These are phyloP conservation scores for Graphilbum sp. DNA, from an alignment of 2,329 filamentous ascomycete species.

Conservation along the genomic window DNA sequence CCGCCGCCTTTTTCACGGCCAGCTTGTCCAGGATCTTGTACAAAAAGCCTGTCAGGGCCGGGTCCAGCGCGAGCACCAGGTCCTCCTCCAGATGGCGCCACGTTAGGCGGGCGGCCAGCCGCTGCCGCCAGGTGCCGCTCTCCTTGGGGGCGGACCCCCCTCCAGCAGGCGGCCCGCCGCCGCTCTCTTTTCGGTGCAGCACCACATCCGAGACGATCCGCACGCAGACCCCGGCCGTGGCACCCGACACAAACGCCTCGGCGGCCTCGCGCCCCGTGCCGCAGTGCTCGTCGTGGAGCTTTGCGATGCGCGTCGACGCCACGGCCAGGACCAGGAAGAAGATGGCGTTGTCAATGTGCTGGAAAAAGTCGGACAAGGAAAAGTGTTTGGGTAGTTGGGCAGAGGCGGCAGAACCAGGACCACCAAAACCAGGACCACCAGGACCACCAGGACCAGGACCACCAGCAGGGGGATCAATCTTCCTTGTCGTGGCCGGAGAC, in stretches of 20 bases:
- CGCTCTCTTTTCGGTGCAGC: not conserved
- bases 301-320: not conserved
- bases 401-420: not conserved
- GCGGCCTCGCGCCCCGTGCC: not conserved
- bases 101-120: not conserved
- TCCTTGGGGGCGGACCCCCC: not conserved
- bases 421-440: not conserved
- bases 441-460: not conserved
- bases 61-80: constrained; percentile 1
- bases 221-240: not conserved
- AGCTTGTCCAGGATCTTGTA: not conserved
- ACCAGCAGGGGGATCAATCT: not conserved
- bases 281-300: not conserved
- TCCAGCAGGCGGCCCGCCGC: not conserved
- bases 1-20: not conserved
- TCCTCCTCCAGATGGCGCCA: not conserved
- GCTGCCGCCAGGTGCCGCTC: not conserved
- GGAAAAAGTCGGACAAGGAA: not conserved
- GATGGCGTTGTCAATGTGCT: not conserved
- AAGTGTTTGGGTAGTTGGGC: not conserved
- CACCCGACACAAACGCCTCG: constrained; percentile 1
- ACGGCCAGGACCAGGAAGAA: not conserved
- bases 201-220: not conserved
- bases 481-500: too few relatives aligned
- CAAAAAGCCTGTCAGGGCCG: not conserved